These are phyloP conservation scores for Kappamyces sp. DNA, from an alignment of 192 early-diverging fungal species.

Conservation along the genomic window DNA sequence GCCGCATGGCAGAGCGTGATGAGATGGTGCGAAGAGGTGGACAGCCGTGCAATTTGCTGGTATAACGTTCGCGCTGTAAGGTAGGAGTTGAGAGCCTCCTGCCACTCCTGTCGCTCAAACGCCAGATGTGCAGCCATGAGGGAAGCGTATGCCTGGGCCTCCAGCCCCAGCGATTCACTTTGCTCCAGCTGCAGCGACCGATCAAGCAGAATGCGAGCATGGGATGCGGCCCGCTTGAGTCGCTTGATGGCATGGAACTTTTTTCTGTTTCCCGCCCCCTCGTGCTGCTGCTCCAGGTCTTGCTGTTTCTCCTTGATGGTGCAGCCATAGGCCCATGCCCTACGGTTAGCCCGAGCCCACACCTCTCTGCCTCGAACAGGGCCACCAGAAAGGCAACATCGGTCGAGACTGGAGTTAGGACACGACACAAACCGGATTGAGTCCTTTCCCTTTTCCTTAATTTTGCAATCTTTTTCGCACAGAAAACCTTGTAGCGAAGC, in stretches of 20 bases:
- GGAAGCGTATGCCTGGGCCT: constrained; percentile 56
- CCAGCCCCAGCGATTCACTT: not conserved
- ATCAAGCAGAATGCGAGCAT: not conserved
- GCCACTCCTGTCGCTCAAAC: constrained; percentile 68
- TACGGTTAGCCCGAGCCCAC: not conserved
- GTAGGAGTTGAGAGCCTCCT: constrained; percentile 56
- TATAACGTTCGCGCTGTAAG: constrained; percentile 64
- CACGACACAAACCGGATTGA: not conserved
- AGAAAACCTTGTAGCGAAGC: constrained; percentile 57
- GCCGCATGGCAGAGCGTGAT: constrained; percentile 52
- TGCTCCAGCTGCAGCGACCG: not conserved
- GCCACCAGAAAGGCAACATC: not conserved
- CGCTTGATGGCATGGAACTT: constrained; percentile 56
- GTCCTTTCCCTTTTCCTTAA: constrained; percentile 38
- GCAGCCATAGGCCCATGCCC: constrained; percentile 54
- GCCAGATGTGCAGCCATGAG: constrained; percentile 59
- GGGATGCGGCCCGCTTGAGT: constrained; percentile 52
- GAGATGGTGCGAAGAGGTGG: not conserved
- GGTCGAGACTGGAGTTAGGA: not conserved
- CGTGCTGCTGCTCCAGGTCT: constrained; percentile 50
- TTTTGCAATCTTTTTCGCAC: constrained; percentile 52
- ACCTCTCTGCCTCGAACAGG: constrained; percentile 66
- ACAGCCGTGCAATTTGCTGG: constrained; percentile 42
- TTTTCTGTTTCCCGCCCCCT: constrained; percentile 34
- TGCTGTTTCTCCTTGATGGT: constrained; percentile 67